These are phyloP conservation scores for Urochloa ruziziensis DNA, from an alignment of 176 grass and related monocot genomes.

Conservation along the genomic window DNA sequence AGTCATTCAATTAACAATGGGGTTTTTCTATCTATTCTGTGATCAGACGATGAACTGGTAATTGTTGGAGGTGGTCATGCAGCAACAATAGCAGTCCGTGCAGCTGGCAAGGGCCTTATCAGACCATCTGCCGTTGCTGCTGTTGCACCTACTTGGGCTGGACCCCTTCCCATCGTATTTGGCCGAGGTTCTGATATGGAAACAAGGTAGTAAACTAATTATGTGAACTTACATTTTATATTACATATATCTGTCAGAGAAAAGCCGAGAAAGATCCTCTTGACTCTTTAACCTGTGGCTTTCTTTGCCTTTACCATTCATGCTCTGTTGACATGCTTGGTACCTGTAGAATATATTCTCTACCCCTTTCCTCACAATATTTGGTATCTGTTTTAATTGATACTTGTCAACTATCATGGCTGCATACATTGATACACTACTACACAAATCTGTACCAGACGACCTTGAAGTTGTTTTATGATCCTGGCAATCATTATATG, in stretches of 20 bases:
- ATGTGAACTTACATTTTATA: not conserved
- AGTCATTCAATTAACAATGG: not conserved
- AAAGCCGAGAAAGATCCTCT: not conserved
- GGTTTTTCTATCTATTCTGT: slow-evolving; percentile 19
- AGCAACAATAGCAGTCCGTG: slow-evolving; percentile 80
- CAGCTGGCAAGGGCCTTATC: slow-evolving; percentile 77
- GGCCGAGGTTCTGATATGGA: slow-evolving; percentile 86
- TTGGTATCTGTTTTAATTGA: not conserved
- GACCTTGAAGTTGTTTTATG: not conserved
- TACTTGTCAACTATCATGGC: not conserved
- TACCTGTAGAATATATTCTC: not conserved
- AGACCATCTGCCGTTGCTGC: slow-evolving; percentile 67
- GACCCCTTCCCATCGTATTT: slow-evolving; percentile 95
- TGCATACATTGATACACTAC: not conserved
- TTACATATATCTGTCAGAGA: slow-evolving; percentile 14
- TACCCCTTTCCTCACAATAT: not conserved
- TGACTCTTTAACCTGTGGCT: not conserved
- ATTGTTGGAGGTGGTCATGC: slow-evolving; percentile 96
- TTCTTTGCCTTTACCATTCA: not conserved
- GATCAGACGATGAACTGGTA: slow-evolving; percentile 64
- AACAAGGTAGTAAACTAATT: slow-evolving; percentile 53
- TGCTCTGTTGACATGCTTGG: not conserved
- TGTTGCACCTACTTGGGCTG: slow-evolving; percentile 96
- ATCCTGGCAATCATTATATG: slow-evolving; percentile 10
- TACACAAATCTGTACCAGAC: not conserved